Percentiles rank a stretch among this genome's conserved stretches.
Conservation (phyloP, 2,329 filamentous ascomycete species). For the Sporothrix phasma region DNA sequence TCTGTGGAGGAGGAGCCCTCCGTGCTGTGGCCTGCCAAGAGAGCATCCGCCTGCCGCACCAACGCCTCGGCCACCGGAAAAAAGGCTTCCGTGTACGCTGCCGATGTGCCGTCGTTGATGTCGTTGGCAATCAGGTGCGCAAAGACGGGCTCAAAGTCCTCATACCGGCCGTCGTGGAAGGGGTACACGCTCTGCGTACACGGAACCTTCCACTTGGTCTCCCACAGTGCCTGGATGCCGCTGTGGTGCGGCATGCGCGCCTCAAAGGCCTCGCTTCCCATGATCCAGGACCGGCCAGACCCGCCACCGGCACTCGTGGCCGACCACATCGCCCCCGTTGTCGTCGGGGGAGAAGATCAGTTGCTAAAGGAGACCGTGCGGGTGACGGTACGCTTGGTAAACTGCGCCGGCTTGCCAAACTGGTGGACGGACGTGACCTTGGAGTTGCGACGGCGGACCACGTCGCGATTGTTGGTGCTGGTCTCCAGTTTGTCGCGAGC, state of each 20-base stretch:
- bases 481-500: slow-evolving; percentile 17
- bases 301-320: too few species aligned
- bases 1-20: slow-evolving; percentile 26
- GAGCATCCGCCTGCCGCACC: slow-evolving; percentile 37
- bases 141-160: slow-evolving; percentile 63
- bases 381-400: slow-evolving; percentile 27
- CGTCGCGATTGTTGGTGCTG: slow-evolving; percentile 7
- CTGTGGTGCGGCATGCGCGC: slow-evolving; percentile 45
- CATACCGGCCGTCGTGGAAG: slow-evolving; percentile 60
- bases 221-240: slow-evolving; percentile 56
- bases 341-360: background rate
- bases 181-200: slow-evolving; percentile 56
- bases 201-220: slow-evolving; percentile 65
- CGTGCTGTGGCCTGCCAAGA: slow-evolving; percentile 23
- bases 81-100: slow-evolving; percentile 55
- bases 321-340: background rate
- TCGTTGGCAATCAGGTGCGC: slow-evolving; percentile 49
- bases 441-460: slow-evolving; percentile 22
- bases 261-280: slow-evolving; percentile 35
- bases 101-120: slow-evolving; percentile 55
- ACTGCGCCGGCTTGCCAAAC: slow-evolving; percentile 21
- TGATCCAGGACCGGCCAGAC: slow-evolving; percentile 28
- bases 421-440: slow-evolving; percentile 18
- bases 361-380: slow-evolving; percentile 21
- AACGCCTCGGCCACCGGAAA: slow-evolving; percentile 52